Conservation (phyloP, 805 yeast genomes). For the Scheffersomyces coipomensis region DNA sequence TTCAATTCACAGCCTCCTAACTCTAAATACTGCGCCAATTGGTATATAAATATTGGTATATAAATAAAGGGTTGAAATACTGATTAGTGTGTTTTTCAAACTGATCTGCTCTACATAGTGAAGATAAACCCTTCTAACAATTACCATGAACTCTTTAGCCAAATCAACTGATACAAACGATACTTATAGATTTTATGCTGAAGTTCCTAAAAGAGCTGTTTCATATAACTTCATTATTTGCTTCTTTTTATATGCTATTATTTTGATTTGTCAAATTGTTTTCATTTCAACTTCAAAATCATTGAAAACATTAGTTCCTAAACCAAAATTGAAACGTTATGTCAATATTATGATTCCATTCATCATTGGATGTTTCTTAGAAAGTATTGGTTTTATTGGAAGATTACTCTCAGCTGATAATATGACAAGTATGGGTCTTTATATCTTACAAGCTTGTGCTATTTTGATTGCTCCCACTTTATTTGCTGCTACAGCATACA, state of each 20-base stretch:
- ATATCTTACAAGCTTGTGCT: slow-evolving; percentile 19
- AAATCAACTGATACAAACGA: too few species aligned
- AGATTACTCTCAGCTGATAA: slow-evolving; percentile 15
- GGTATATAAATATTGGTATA: too few species aligned
- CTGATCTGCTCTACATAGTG: too few species aligned
- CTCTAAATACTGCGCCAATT: too few species aligned
- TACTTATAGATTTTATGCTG: too few species aligned
- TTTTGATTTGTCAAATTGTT: background rate
- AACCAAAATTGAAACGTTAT: background rate
- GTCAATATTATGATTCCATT: slow-evolving; percentile 12
- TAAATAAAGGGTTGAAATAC: too few species aligned
- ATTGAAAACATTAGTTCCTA: background rate
- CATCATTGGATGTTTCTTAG: slow-evolving; percentile 20
- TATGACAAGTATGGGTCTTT: slow-evolving; percentile 11
- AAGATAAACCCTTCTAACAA: too few species aligned
- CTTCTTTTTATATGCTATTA: background rate
- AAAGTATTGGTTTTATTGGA: slow-evolving; percentile 21
- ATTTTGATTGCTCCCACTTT: slow-evolving; percentile 28
- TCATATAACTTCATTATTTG: background rate
- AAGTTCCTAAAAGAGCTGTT: background rate
- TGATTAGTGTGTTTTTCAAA: too few species aligned
- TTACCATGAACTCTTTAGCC: too few species aligned
- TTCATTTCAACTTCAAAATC: background rate
- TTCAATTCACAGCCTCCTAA: too few species aligned
- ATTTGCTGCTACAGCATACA: slow-evolving; percentile 28